Evolutionary conservation across 495 filamentous ascomycete species (phyloP).

Genomic region (Polyplosphaeria fusca): DNA sequence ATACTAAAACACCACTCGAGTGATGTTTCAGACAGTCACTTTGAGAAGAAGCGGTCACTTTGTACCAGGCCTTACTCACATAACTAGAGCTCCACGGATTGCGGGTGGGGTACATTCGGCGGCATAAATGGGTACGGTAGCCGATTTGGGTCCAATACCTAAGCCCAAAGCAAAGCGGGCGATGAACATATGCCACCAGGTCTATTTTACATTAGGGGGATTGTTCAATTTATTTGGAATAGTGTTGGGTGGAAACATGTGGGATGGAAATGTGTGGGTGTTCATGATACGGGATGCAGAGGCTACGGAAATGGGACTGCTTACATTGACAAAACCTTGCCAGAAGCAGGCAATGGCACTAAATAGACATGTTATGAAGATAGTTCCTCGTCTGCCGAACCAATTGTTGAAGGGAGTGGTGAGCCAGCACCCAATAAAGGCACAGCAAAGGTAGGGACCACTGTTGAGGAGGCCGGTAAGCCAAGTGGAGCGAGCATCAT

Average conservation of each 20-base stretch:
- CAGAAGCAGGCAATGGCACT: constrained; percentile 64
- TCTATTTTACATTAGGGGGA: constrained; percentile 22
- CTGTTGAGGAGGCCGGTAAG: constrained; percentile 64
- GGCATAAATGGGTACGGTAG: constrained; percentile 67
- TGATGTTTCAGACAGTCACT: no score
- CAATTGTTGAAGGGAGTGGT: constrained; percentile 74
- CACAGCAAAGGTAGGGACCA: constrained; percentile 71
- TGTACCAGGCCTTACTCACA: no score
- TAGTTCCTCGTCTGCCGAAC: constrained; percentile 78
- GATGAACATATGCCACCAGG: constrained; percentile 61
- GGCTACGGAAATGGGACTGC: not conserved
- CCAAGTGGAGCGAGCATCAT: constrained; percentile 46
- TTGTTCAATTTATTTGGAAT: not conserved
- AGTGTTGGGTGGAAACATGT: no score
- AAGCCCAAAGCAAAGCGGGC: constrained; percentile 44
- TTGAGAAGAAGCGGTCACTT: no score
- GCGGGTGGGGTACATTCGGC: constrained; percentile 21
- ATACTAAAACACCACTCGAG: no score
- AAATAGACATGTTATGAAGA: constrained; percentile 71
- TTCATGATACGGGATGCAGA: no score
- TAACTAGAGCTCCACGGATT: constrained; percentile 29
- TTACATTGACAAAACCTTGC: constrained; percentile 52
- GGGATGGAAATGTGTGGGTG: no score
- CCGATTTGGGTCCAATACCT: constrained; percentile 77
- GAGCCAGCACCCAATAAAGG: constrained; percentile 77